Evolutionary conservation across 345 rosid species (phyloP), one percentile per base, ranked within the genome.

Genomic region (Eucalyptus grandis): DNA sequence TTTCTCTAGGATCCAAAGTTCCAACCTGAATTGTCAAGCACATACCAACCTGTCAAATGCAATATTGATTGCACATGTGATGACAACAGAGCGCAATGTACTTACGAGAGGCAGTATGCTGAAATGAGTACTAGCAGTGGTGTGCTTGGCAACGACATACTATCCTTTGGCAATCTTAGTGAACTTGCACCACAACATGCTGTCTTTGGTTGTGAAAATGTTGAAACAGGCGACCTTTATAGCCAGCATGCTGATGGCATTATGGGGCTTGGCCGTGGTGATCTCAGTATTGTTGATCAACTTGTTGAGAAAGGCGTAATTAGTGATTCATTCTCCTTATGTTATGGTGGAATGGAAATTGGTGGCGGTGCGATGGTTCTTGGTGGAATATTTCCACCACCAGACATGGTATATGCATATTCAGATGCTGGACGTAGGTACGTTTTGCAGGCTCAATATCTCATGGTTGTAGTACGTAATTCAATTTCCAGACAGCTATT

Each of bases 321-420:
- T 62, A 95, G 93, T 92, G 97, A 98, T 91, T 97, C 99, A 15
- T 98, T 97, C 91, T 93, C 98, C 19, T 92, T 98, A 89, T 98
- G 99, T 91, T 98, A 97, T 85, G 99, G 99, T 90, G 99, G 99
- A 85, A 98, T 98, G 98, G 95, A 93, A 90, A 86, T 96, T 82
- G 99, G 98, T 50, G 98, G 99, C 10, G 99, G 98, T 50, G 96
- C 99, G 1, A 98, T 98, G 99, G 93, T 97, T 93, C 98, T 98
- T 89, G 99, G 99, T 8, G 94, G 94, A 86, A 93, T 96, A 49
- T 89, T 94, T 69, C 92, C 95, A 44, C 99, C 98, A 11, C 86
- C 96, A 53, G 97, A 94, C 88, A 96, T 95, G 97, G 94, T 93
- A 37, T 96, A 96, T 92, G 88, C 97, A 2, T 85, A 91, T 88